phyloP scores from a whole-genome alignment of 2,329 filamentous ascomycete genomes.

The Monilinia aucupariae region DNA sequence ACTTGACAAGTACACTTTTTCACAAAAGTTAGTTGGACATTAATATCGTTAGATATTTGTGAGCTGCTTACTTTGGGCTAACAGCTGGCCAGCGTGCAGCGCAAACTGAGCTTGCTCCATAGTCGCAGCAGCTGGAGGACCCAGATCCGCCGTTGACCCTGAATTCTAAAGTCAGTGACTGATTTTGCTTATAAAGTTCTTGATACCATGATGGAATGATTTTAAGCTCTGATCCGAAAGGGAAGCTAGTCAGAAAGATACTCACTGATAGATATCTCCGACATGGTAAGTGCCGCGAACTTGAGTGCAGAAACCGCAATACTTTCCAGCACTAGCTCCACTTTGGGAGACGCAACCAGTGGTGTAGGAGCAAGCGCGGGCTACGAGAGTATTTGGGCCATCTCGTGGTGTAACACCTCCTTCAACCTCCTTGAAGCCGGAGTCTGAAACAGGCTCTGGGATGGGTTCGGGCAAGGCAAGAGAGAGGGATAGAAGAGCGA shows the following conservation, averaged over 20 bases:
- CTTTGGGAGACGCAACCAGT: conserved; percentile 10
- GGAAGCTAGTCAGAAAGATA: not conserved
- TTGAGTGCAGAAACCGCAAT: conserved; percentile 17
- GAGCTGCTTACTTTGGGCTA: conserved; percentile 5
- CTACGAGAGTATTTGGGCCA: conserved; percentile 4
- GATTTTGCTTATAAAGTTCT: not conserved
- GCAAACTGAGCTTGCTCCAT: conserved; percentile 7
- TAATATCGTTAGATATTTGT: not conserved
- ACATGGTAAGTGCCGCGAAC: conserved; percentile 11
- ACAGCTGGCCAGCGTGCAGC: conserved; percentile 11
- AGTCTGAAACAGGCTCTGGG: not conserved
- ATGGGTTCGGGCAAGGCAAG: not conserved
- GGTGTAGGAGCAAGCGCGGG: conserved; percentile 8
- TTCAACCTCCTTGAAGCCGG: conserved; percentile 4
- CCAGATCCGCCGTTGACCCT: conserved; percentile 16
- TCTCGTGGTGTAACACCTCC: not conserved
- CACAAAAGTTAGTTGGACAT: not conserved
- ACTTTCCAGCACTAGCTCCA: conserved; percentile 12
- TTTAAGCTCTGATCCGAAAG: not conserved
- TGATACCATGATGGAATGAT: not conserved
- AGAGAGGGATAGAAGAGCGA: conserved; percentile 1
- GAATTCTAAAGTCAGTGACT: not conserved
- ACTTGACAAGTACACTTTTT: conserved; percentile 12
- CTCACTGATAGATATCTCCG: conserved; percentile 16
- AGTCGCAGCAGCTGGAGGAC: conserved; percentile 13